phyloP scores from a whole-genome alignment of 257 asterid genomes.

The Haberlea rhodopensis region DNA sequence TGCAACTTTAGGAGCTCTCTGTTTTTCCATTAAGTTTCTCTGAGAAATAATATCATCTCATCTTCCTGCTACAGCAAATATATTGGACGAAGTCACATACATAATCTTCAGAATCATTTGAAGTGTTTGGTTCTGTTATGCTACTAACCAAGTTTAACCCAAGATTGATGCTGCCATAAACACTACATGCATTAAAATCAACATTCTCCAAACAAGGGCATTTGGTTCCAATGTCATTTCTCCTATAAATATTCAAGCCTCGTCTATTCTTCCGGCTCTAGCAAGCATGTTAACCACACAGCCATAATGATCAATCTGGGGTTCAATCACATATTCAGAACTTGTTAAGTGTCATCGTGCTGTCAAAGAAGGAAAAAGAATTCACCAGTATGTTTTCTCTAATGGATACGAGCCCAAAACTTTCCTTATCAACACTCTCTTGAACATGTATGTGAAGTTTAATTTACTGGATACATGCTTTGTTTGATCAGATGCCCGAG shows the following conservation, averaged over 20 bases:
- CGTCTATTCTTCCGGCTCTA: too few relatives aligned
- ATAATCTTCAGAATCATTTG: slow-evolving; percentile 26
- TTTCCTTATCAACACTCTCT: slow-evolving; percentile 58
- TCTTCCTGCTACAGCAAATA: slow-evolving; percentile 44
- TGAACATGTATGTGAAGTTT: slow-evolving; percentile 81
- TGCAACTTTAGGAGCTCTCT: slow-evolving; percentile 26
- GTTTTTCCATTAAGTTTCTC: too few relatives aligned
- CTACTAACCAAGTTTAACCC: slow-evolving; percentile 31
- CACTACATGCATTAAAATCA: slow-evolving; percentile 41
- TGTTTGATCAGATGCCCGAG: slow-evolving; percentile 66
- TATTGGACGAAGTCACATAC: slow-evolving; percentile 36
- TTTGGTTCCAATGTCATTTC: slow-evolving; percentile 35
- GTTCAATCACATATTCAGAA: slow-evolving; percentile 61
- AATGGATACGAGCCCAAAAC: slow-evolving; percentile 73
- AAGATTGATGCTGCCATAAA: slow-evolving; percentile 28
- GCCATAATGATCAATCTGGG: slow-evolving; percentile 38
- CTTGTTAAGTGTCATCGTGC: slow-evolving; percentile 76
- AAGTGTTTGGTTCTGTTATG: slow-evolving; percentile 19
- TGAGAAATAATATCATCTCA: slow-evolving; percentile 42
- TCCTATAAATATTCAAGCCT: slow-evolving; percentile 29
- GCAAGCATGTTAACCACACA: too few relatives aligned
- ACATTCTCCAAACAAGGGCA: slow-evolving; percentile 45
- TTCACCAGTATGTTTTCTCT: slow-evolving; percentile 67
- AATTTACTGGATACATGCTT: slow-evolving; percentile 37
- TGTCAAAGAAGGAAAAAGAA: slow-evolving; percentile 47